Conservation (phyloP, 1,139 yeast genomes). For the Saccharomyces pastorianus region DNA sequence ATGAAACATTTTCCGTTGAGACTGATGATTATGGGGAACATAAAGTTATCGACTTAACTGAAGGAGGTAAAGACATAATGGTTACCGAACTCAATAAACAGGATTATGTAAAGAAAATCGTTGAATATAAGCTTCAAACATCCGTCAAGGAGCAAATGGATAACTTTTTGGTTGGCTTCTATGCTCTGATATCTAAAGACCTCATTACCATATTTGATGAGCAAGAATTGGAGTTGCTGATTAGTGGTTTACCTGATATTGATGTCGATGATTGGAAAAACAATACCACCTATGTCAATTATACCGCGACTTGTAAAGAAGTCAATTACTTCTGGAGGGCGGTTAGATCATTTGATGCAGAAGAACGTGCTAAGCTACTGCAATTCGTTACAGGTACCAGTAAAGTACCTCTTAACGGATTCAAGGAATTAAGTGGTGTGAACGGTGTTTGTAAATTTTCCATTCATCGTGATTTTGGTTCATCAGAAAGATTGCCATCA, state of each 20-base stretch:
- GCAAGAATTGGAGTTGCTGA: conserved; percentile 85
- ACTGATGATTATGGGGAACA: conserved; percentile 92
- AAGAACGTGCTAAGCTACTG: conserved; percentile 84
- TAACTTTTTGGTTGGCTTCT: conserved; percentile 78
- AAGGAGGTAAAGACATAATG: conserved; percentile 72
- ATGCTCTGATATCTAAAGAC: conserved; percentile 85
- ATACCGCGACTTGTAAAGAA: conserved; percentile 76
- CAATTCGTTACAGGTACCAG: conserved; percentile 98
- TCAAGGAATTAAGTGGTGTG: conserved; percentile 82
- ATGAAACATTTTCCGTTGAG: conserved; percentile 92
- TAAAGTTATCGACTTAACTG: conserved; percentile 67
- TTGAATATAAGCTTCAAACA: conserved; percentile 75
- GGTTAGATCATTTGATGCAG: conserved; percentile 86
- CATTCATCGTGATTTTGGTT: conserved; percentile 84
- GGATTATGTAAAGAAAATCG: conserved; percentile 78
- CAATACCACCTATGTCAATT: conserved; percentile 75
- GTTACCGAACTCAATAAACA: conserved; percentile 89
- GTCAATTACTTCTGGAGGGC: conserved; percentile 99
- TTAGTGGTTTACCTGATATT: conserved; percentile 93
- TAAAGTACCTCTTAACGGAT: conserved; percentile 92
- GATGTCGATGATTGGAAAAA: conserved; percentile 94
- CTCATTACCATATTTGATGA: conserved; percentile 85
- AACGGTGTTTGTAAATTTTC: conserved; percentile 81
- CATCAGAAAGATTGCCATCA: conserved; percentile 80
- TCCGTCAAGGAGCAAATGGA: conserved; percentile 87